Evolutionary conservation across 208 protist species (phyloP), one percentile per base, ranked within the genome.

Genomic region (Cochliopodium minus): DNA sequence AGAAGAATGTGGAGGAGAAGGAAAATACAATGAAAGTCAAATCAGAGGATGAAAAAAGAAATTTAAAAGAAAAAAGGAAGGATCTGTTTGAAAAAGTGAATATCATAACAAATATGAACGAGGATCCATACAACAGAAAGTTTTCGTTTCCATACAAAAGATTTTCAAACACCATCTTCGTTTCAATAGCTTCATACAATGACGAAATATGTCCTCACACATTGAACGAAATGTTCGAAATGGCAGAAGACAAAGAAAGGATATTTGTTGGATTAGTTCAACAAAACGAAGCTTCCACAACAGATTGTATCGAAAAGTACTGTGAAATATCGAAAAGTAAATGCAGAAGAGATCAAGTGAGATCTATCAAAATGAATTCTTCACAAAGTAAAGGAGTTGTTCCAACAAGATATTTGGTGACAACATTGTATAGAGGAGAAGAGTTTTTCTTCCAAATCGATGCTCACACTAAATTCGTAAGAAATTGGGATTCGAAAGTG

Each of bases 131-230:
- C n/a, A n/a, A n/a, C n/a, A n/a, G n/a, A n/a, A n/a, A n/a, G n/a
- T n/a, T n/a, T n/a, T n/a, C n/a, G n/a, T n/a, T n/a, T n/a, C n/a
- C n/a, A n/a, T n/a, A n/a, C n/a, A n/a, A n/a, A n/a, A n/a, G n/a
- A n/a, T n/a, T n/a, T n/a, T n/a, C n/a, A n/a, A n/a, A 71, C 13
- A 82, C 70, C n/a, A 74, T 91, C 29, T 91, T 91, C 64, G 65
- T 89, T 20, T 85, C 67, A 35, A 65, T 91, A 35, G 79, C 80
- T 7, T 83, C 77, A 66, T 91, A 77, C 72, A 71, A 83, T 6
- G 85, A 91, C 63, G 58, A 25, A 66, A 70, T 86, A 69, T 86
- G 80, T 54, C 63, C 66, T 47, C 65, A 67, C 50, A 87, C 80
- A 11, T 51, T 89, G n/a, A 26, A 72, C 20, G 64, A 83, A 49